Percentiles rank a stretch among this genome's conserved stretches.
Conservation (phyloP, 345 rosid genomes). For the Camelina neglecta region DNA sequence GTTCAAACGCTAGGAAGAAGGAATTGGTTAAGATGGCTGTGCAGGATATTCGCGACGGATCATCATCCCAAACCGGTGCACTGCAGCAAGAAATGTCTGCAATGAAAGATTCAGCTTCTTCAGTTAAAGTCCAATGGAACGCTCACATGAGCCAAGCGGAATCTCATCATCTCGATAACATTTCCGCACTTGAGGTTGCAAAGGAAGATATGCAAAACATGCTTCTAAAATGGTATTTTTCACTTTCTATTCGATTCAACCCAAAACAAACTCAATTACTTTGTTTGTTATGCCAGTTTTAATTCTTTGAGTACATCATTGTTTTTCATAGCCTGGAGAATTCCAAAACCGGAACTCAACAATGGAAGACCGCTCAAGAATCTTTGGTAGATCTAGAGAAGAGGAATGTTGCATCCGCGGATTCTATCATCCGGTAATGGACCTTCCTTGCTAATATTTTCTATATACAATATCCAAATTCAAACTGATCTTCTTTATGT, state of each 20-base stretch:
- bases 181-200: constrained; percentile 72
- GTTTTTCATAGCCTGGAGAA: constrained; percentile 51
- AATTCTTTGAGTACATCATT: background rate
- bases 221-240: constrained; percentile 77
- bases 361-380: constrained; percentile 85
- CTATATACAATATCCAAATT: background rate
- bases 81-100: constrained; percentile 84
- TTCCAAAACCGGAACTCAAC: constrained; percentile 69
- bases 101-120: constrained; percentile 80
- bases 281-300: background rate
- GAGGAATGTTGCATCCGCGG: constrained; percentile 72
- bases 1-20: constrained; percentile 85
- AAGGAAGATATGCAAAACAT: constrained; percentile 72
- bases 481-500: background rate
- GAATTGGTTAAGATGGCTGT: constrained; percentile 87
- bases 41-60: constrained; percentile 75
- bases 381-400: constrained; percentile 75
- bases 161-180: constrained; percentile 68
- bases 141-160: constrained; percentile 76
- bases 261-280: background rate
- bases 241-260: background rate
- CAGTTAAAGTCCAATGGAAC: constrained; percentile 73
- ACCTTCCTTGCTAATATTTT: background rate
- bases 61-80: constrained; percentile 72
- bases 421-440: constrained; percentile 77